These are phyloP conservation scores for Torulaspora delbrueckii DNA, from an alignment of 805 yeast genomes.

Conservation along the genomic window DNA sequence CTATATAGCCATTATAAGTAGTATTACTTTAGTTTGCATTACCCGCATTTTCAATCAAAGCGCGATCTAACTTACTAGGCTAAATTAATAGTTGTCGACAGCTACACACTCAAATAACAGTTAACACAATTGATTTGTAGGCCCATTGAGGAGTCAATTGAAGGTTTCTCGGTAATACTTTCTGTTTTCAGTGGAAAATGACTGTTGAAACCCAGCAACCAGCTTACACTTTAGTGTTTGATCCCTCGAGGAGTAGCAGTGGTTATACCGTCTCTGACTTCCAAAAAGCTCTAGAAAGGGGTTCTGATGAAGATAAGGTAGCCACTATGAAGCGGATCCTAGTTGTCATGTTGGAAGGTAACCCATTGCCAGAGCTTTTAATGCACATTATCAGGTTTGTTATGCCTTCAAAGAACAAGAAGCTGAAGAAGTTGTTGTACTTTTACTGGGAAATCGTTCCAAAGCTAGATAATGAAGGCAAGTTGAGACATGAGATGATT, in stretches of 20 bases:
- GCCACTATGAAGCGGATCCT: conserved; percentile 86
- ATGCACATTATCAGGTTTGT: conserved; percentile 97
- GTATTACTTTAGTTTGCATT: background rate
- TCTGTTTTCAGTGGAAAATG: conserved; percentile 10
- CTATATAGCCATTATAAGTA: background rate
- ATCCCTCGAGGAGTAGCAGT: conserved; percentile 61
- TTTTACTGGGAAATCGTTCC: conserved; percentile 98
- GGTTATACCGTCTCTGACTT: conserved; percentile 64
- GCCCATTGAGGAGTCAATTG: background rate
- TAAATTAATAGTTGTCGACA: background rate
- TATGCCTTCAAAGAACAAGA: conserved; percentile 91
- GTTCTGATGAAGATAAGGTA: conserved; percentile 81
- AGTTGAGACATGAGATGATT: conserved; percentile 96
- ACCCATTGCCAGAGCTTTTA: conserved; percentile 83
- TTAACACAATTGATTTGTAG: background rate
- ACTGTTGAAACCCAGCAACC: conserved; percentile 25
- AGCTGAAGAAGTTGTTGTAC: conserved; percentile 84
- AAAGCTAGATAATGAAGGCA: conserved; percentile 80
- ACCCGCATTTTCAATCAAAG: too few species aligned
- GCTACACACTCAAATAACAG: background rate
- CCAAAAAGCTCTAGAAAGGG: conserved; percentile 75
- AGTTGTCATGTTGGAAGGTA: conserved; percentile 85
- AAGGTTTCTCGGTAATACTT: background rate
- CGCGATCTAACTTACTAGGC: background rate
- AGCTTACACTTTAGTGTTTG: conserved; percentile 77